phyloP scores from a whole-genome alignment of 2,329 filamentous ascomycete species.

The Incumbomyces delicatus region DNA sequence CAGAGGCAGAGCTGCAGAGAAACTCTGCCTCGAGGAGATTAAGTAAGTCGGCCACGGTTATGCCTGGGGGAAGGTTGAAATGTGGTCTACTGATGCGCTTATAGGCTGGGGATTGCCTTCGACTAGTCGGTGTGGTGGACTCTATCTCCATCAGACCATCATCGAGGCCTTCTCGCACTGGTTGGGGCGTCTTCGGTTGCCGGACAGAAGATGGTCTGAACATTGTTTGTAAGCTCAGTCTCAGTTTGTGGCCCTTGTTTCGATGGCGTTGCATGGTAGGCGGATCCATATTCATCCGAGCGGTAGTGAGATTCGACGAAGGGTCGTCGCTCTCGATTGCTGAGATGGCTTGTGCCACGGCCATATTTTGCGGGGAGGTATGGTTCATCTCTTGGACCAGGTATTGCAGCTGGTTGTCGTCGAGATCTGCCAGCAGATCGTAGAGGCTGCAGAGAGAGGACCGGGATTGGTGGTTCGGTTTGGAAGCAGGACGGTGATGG shows the following conservation, averaged over 20 bases:
- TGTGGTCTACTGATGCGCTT: constrained; percentile 1
- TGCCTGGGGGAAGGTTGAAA: constrained; percentile 4
- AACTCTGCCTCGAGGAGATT: constrained; percentile 4
- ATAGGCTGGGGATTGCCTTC: background rate
- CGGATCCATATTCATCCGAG: constrained; percentile 3
- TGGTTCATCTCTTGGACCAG: constrained; percentile 8
- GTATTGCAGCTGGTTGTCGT: constrained; percentile 5
- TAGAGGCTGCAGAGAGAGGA: constrained; percentile 5
- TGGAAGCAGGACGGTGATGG: background rate
- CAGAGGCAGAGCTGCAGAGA: background rate
- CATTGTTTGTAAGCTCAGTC: constrained; percentile 3
- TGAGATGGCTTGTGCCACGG: constrained; percentile 1
- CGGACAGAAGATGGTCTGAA: background rate
- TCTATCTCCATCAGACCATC: background rate
- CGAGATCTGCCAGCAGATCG: constrained; percentile 9
- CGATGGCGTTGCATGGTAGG: constrained; percentile 1
- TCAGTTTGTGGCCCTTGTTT: background rate
- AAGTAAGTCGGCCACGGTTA: constrained; percentile 2
- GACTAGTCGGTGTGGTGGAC: background rate
- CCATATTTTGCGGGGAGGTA: constrained; percentile 5
- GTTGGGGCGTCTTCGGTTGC: background rate
- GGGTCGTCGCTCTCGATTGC: constrained; percentile 3
- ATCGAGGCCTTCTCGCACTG: background rate
- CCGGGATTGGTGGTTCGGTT: background rate
- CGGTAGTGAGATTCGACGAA: background rate